A percentile compares a stretch with the other conserved stretches of the same genome.
Evolutionary conservation across 805 yeast species (phyloP).

Genomic region (Lipomyces spencermartinsiae): DNA sequence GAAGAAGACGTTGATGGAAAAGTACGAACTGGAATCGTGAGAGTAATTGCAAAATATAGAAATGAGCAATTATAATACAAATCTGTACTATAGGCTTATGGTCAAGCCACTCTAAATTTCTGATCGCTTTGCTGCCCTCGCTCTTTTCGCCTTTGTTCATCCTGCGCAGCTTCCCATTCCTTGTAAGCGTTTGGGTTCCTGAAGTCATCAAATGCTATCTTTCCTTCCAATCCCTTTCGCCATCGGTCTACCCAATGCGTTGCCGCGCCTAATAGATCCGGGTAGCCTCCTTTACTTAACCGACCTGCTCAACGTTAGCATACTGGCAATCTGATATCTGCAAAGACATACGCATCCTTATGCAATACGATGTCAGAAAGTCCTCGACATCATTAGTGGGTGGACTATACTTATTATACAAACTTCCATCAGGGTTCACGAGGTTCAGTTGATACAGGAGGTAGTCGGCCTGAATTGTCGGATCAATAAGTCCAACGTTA

Average conservation of each 20-base stretch:
- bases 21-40: constrained; percentile 16
- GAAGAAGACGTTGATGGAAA: constrained; percentile 26
- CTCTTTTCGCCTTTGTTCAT: not conserved
- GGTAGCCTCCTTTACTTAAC: constrained; percentile 40
- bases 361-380: constrained; percentile 52
- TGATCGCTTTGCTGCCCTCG: not conserved
- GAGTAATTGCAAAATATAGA: not conserved
- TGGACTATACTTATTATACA: constrained; percentile 56
- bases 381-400: constrained; percentile 78
- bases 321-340: not conserved
- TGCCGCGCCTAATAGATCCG: constrained; percentile 67
- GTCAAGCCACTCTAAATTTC: not conserved
- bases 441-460: constrained; percentile 71
- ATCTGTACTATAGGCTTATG: not conserved
- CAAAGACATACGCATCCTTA: constrained; percentile 22
- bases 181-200: constrained; percentile 31
- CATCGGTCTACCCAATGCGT: constrained; percentile 66
- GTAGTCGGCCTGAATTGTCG: constrained; percentile 85
- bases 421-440: constrained; percentile 43
- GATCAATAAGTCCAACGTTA: constrained; percentile 72
- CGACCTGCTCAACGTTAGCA: constrained; percentile 40
- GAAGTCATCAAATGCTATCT: constrained; percentile 45
- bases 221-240: constrained; percentile 60
- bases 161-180: constrained; percentile 30
- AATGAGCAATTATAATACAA: not conserved